Base-by-base conservation (phyloP, 2,329 filamentous ascomycete genomes). In the Talaromyces funiculosus region DNA sequence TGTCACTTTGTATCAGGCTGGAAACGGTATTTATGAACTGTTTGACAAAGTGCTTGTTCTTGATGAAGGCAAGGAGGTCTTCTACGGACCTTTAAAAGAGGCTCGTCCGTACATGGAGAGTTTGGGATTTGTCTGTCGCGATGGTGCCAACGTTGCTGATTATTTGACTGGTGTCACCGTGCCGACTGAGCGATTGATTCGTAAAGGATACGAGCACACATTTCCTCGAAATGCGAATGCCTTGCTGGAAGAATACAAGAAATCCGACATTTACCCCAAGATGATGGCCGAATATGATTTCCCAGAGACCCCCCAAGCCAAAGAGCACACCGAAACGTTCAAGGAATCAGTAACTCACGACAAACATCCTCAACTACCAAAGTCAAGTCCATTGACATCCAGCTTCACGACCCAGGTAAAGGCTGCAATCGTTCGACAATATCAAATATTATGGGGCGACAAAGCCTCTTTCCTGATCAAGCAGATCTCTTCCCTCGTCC, bases 11-110 rank as follows among this genome's bases (percentile, higher is more conserved):
- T 90, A 90, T 68, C 87, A 90, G 68, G 87, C 87, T 3, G 85
- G 85, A 5, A 87, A 90, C 59, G 84, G 82, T 24, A 89, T 90
- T 61, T 89, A 88, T 69, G 77, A 87, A 26, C 78, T 86, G 0
- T 89, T 90, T 68, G 86, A 90, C 69, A 90, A 89, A 67, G 86
- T 89, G 0, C 77, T 89, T 0, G 81, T 90, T 8, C 78, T 90
- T 3, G 86, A 89, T 51, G 81, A 84, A 61, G 87, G 87, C 51
- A 84, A 85, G 63, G 72, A 89, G 65, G 80, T 88, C 49, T 90
- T 82, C 74, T 89, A 87, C 64, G 87, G 87, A 0, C 80, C 85
- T 0, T 75, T 79, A 64, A 72, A 78, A 5, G 77, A 86, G 62
- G 87, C 87, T 0, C 74, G 79, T 4, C 82, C 84, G 0, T 90